These are phyloP conservation scores for Cichorium intybus DNA, from an alignment of 140 eudicot genomes.

Conservation along the genomic window DNA sequence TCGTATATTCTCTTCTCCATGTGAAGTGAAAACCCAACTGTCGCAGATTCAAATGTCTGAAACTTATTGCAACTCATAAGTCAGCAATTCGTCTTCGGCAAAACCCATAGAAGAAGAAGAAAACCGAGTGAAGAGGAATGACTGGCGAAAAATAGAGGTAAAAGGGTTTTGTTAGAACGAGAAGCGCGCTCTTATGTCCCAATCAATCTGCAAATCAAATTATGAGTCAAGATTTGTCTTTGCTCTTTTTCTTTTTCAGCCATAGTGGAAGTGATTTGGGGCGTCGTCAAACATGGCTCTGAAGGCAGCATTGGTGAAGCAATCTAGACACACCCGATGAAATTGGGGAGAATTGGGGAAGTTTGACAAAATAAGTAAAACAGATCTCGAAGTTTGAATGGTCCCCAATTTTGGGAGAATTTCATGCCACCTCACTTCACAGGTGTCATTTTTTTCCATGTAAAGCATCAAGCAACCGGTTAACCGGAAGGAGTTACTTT, in stretches of 20 bases:
- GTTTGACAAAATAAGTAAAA: no score
- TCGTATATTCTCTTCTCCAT: slow-evolving; percentile 81
- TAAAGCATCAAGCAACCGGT: no score
- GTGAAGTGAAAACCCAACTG: slow-evolving; percentile 17
- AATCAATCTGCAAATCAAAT: background rate
- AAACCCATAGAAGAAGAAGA: background rate
- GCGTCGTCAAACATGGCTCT: no score
- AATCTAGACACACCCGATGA: no score
- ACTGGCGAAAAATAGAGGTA: background rate
- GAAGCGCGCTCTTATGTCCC: background rate
- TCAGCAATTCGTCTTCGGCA: background rate
- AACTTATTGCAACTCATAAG: slow-evolving; percentile 49
- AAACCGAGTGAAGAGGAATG: background rate
- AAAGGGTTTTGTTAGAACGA: background rate
- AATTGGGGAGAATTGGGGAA: no score
- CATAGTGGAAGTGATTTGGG: background rate
- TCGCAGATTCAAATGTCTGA: slow-evolving; percentile 36
- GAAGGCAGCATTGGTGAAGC: no score
- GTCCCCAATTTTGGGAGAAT: no score
- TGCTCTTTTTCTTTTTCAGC: slow-evolving; percentile 1
- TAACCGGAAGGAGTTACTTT: no score
- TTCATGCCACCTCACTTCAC: no score
- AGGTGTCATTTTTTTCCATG: no score
- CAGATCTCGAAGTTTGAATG: no score
- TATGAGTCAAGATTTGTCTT: slow-evolving; percentile 5